Evolutionary conservation across 768 basidiomycete genomes (phyloP), one percentile per base, ranked within the genome.

Genomic region (Termitomyces titanicus): DNA sequence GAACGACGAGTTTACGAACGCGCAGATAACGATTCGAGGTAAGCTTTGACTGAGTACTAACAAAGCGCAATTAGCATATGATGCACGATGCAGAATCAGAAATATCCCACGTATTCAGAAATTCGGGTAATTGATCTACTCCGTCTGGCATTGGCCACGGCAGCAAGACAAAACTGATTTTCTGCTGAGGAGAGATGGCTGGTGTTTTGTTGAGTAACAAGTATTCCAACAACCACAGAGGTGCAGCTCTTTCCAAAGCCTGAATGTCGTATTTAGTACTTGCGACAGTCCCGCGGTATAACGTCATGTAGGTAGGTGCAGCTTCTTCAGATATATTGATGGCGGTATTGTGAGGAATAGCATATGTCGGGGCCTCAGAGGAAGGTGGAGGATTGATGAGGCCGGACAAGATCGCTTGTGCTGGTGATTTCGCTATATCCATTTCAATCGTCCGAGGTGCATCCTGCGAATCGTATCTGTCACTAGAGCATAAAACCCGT

Each of bases 161-260:
- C 58, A 95, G 74, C 35, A 99, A 70, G 18, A 96, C 83, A 66
- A 98, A 99, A 62, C 93, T 92, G 42, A 98, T 67, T 74, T 98
- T 99, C 49, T 80, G 74, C 12, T 76, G 65, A 5, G 79, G 74
- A 15, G 83, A 80, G 0, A 76, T 64, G 25, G 78, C 60, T 13
- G 80, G 72, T 52, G 77, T 72, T 64, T 81, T 84, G 60, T 89
- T 88, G 13, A 84, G 70, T 37, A 98, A 76, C 37, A 98, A 71
- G 63, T 88, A 96, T 68, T 98, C 92, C 48, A 93, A 72, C 46
- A 97, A 72, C 96, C 96, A 98, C 60, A 85, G 64, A 3, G 96
- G 96, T 77, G 93, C 84, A 37, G 73, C 78, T 63, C 85, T 82
- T 70, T 97, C 94, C 34, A 98, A 74, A 13, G 58, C 60, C 5